Base-by-base conservation (phyloP, 73 alveolate genomes). In the Breviolum minutum region DNA sequence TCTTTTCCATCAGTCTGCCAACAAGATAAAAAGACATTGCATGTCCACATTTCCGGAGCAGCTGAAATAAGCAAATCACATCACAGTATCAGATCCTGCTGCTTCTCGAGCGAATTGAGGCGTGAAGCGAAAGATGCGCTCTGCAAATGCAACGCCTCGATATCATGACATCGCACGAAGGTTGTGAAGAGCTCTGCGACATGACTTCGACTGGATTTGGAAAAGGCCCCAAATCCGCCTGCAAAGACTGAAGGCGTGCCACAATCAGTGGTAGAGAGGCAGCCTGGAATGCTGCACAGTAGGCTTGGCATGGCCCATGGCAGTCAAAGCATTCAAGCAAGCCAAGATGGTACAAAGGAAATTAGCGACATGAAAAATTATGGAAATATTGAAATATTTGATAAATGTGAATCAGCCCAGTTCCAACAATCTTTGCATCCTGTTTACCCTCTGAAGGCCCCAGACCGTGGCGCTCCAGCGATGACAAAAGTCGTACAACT, bases 101-200 rank as follows among this genome's bases (percentile, higher is more conserved):
- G 98, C 82, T 77, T 92, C 81, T 92, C 98, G n/a, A 92, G 98
- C 79, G 98, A 77, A 60, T 62, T 82, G 40, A 92, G 91, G 70
- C 98, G 98, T 10, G 98, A 76, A 48, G 98, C 98, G 27, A 92
- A 92, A 24, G 98, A 92, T 10, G 98, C 98, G 60, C 98, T 92
- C 98, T 92, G 98, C 88, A 76, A 82, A 27, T 92, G 98, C 68
- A 92, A 82, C 12, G 97, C 97, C 95, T 88, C 29, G 62, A 27
- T 48, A 71, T 7, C 71, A 19, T 27, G 26, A 9, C 62, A 26
- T 10, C 26, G 2, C 81, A 71, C 13, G 19, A 11, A 8, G 10
- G 30, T 17, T 20, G 30, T 1, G 40, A n/a, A 20, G 26, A 20
- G 13, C 13, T 13, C 81, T 71, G 30, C 81, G 40, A 71, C 30